A percentile compares a stretch with the other conserved stretches of the same genome.
Conservation (phyloP, 805 yeast genomes). For the Myxozyma monticola region DNA sequence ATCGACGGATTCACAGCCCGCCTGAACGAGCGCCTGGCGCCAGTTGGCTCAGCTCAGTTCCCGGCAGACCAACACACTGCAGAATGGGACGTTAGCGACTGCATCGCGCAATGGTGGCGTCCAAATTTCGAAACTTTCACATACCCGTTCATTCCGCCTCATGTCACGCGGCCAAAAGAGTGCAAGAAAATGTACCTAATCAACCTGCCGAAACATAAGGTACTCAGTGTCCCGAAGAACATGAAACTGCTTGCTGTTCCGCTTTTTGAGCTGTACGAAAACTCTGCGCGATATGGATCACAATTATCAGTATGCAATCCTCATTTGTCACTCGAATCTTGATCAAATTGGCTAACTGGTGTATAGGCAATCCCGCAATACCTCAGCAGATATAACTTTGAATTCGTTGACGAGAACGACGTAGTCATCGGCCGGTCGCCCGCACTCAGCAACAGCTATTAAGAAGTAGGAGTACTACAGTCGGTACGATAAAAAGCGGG, state of each 20-base stretch:
- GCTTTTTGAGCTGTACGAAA: slow-evolving; percentile 39
- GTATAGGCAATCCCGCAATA: slow-evolving; percentile 39
- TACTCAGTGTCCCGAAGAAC: slow-evolving; percentile 36
- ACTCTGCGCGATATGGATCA: slow-evolving; percentile 37
- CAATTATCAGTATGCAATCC: slow-evolving; percentile 33
- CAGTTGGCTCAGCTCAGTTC: slow-evolving; percentile 21
- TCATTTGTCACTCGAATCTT: not conserved
- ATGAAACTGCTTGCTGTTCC: slow-evolving; percentile 40
- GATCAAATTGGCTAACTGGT: not conserved
- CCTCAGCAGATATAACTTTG: slow-evolving; percentile 40
- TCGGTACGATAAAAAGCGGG: too few species aligned
- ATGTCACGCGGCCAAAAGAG: slow-evolving; percentile 40
- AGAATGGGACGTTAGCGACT: slow-evolving; percentile 39
- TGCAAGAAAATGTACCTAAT: slow-evolving; percentile 39
- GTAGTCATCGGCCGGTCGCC: slow-evolving; percentile 32
- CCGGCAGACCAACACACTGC: slow-evolving; percentile 26
- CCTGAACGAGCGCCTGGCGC: slow-evolving; percentile 32
- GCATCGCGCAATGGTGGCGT: slow-evolving; percentile 41
- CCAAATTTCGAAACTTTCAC: slow-evolving; percentile 39
- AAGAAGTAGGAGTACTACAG: too few species aligned
- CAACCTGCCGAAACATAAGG: slow-evolving; percentile 35
- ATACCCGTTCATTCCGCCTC: slow-evolving; percentile 41
- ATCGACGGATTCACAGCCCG: slow-evolving; percentile 33
- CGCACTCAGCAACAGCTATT: slow-evolving; percentile 2
- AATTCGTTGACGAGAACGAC: slow-evolving; percentile 36